phyloP scores from a whole-genome alignment of 306 rosid genomes.

The Canavalia gladiata region DNA sequence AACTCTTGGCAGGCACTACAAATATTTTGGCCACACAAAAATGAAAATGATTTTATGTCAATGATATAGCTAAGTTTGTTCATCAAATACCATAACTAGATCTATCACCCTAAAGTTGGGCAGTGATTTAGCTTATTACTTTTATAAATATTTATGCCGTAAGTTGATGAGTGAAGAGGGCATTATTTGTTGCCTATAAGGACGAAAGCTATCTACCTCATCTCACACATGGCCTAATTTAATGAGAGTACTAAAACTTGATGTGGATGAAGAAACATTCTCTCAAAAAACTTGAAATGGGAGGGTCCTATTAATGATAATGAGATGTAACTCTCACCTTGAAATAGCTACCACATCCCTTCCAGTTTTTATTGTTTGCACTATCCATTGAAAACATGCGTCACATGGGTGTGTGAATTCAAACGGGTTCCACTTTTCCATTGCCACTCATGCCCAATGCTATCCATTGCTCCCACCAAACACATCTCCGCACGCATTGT shows the following conservation, averaged over 20 bases:
- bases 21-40: neutral
- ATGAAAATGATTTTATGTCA: neutral
- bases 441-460: neutral
- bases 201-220: slow-evolving; percentile 51
- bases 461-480: slow-evolving; percentile 36
- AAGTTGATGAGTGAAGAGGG: slow-evolving; percentile 27
- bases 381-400: slow-evolving; percentile 31
- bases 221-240: slow-evolving; percentile 49
- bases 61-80: slow-evolving; percentile 14
- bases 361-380: slow-evolving; percentile 34
- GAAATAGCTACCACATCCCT: slow-evolving; percentile 41
- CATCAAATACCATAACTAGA: slow-evolving; percentile 9
- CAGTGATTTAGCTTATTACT: slow-evolving; percentile 17
- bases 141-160: slow-evolving; percentile 11
- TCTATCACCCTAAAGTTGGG: neutral
- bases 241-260: slow-evolving; percentile 27
- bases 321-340: slow-evolving; percentile 43
- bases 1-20: neutral
- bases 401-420: slow-evolving; percentile 51
- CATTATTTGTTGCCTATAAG: slow-evolving; percentile 43
- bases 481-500: slow-evolving; percentile 3
- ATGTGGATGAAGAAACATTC: slow-evolving; percentile 22
- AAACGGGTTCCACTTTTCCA: slow-evolving; percentile 5
- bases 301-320: slow-evolving; percentile 47
- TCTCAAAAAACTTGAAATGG: slow-evolving; percentile 36